Evolutionary conservation across 768 basidiomycete species (phyloP), one percentile per base, ranked within the genome.

Genomic region (Sporobolomyces roseus): DNA sequence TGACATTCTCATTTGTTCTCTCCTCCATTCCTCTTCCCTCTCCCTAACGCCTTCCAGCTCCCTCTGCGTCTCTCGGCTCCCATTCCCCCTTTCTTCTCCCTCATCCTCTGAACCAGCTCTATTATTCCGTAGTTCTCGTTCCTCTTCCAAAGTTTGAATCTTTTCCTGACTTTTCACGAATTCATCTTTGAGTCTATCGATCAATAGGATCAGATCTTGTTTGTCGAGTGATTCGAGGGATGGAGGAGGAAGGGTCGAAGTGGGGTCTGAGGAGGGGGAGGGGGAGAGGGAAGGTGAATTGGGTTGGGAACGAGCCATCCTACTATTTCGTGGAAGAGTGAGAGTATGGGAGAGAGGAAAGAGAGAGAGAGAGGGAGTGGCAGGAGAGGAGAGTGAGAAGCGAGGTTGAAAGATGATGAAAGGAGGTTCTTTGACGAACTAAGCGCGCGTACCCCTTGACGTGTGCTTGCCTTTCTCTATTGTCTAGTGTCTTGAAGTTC

Each of bases 1-100:
- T 55, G 8, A 56, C 55, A 56, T 36, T 35, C 55, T 12, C 12
- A 23, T 36, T 23, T 56, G 55, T 3, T 56, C 55, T 12, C 55
- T 14, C 10, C 55, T 17, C 12, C 7, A 41, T 56, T 56, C 55
- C 2, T 25, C n/a, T 41, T 56, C 55, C 35, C 55, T 33, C 25
- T 56, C 55, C 14, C 55, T 33, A 41, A 38, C 33, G 4, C 6
- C 13, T 12, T n/a, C n/a, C 7, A 56, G 25, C 3, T 56, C 55
- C 10, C 25, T 41, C 38, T 56, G 36, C 35, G n/a, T 8, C 35
- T 55, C 32, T 52, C 46, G n/a, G n/a, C n/a, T n/a, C 45, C 45
- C 45, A 16, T 46, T 29, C 5, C 12, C 49, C 17, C 17, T 29
- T 29, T 27, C 49, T 50, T 50, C 49, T 50, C 49, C 7, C 49